phyloP scores from a whole-genome alignment of 352 stramenopile genomes.

The Pythium folliculosum region DNA sequence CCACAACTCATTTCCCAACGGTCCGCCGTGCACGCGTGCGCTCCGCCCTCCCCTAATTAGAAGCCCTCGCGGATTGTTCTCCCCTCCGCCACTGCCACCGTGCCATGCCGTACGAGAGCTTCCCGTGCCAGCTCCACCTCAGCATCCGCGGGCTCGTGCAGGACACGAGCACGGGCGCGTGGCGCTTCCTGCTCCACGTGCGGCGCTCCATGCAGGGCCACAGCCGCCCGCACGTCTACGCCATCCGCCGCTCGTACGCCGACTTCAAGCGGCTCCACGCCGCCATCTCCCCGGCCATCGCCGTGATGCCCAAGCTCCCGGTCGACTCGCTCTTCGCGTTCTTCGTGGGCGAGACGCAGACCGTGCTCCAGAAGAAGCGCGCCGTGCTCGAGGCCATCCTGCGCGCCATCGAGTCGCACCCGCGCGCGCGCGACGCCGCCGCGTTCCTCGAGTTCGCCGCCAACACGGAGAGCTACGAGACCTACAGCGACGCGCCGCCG shows the following conservation, averaged over 20 bases:
- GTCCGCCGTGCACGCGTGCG: too few relatives aligned
- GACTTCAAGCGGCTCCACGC: constrained; percentile 74
- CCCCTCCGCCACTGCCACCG: too few relatives aligned
- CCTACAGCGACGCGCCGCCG: constrained; percentile 33
- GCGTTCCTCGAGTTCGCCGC: constrained; percentile 73
- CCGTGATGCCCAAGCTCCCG: constrained; percentile 47
- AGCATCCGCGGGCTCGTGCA: constrained; percentile 71
- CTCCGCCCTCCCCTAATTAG: constrained; percentile 11
- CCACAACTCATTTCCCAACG: constrained; percentile 24
- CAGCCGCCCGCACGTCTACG: constrained; percentile 38
- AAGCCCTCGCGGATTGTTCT: not conserved
- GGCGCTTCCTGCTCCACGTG: constrained; percentile 71
- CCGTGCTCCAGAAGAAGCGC: constrained; percentile 65
- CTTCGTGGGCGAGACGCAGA: constrained; percentile 69
- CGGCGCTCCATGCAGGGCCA: constrained; percentile 39
- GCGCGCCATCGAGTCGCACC: constrained; percentile 60
- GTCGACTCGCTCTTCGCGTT: constrained; percentile 63
- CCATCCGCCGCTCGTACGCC: constrained; percentile 63
- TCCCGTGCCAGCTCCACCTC: constrained; percentile 56
- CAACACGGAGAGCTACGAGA: constrained; percentile 58
- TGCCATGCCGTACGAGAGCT: constrained; percentile 77
- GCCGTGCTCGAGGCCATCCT: constrained; percentile 62
- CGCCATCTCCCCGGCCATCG: constrained; percentile 49
- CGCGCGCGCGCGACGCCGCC: constrained; percentile 47
- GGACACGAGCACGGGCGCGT: constrained; percentile 49